Percentiles rank a stretch among this genome's conserved stretches.
Evolutionary conservation across 106 monocot species (phyloP).

Genomic region (Allium fistulosum): DNA sequence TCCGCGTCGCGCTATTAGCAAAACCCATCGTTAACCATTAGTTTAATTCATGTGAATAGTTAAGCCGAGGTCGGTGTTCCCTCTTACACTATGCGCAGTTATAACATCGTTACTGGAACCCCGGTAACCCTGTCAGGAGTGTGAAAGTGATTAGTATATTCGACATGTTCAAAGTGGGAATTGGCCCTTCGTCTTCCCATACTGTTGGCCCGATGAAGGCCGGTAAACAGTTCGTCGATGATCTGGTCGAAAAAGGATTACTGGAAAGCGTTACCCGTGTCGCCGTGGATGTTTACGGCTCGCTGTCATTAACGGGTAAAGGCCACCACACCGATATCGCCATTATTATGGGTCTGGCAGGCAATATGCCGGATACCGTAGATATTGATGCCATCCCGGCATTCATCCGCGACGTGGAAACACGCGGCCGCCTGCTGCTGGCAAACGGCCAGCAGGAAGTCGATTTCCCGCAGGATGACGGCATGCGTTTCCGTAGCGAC

Average conservation of each 20-base stretch:
- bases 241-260: too few relatives aligned
- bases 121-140: too few relatives aligned
- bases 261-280: too few relatives aligned
- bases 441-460: not conserved
- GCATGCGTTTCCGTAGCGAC: not conserved
- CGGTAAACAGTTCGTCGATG: not conserved
- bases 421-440: not conserved
- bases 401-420: not conserved
- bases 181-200: slow-evolving; percentile 5
- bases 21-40: too few relatives aligned
- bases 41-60: too few relatives aligned
- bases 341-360: not conserved
- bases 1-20: too few relatives aligned
- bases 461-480: not conserved
- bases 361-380: not conserved
- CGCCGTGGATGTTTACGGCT: too few relatives aligned
- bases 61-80: too few relatives aligned
- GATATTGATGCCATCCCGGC: not conserved
- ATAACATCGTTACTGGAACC: too few relatives aligned
- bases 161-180: slow-evolving; percentile 7
- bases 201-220: slow-evolving; percentile 8
- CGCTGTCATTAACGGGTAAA: too few relatives aligned
- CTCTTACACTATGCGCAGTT: too few relatives aligned
- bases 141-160: too few relatives aligned
- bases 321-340: not conserved